phyloP scores from a whole-genome alignment of 495 filamentous ascomycete species.

The Clohesyomyces aquaticus region DNA sequence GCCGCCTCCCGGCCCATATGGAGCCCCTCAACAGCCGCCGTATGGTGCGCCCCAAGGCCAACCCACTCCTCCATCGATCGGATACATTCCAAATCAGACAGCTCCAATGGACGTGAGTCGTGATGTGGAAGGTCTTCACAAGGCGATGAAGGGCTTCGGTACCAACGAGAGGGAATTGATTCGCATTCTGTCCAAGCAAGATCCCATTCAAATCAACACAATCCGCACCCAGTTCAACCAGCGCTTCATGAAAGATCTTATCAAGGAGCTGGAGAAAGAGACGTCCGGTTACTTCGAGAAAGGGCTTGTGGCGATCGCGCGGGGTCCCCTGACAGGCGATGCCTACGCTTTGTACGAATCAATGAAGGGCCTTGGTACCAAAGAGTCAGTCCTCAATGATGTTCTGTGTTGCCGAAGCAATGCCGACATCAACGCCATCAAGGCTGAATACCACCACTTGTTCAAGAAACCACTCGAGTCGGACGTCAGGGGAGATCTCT shows the following conservation, averaged over 20 bases:
- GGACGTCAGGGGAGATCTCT: constrained; percentile 77
- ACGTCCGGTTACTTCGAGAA: constrained; percentile 71
- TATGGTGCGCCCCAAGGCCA: not conserved
- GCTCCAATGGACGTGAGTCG: constrained; percentile 65
- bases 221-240: constrained; percentile 68
- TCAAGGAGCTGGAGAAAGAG: constrained; percentile 76
- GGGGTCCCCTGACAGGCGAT: constrained; percentile 77
- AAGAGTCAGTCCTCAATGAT: constrained; percentile 83
- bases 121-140: constrained; percentile 70
- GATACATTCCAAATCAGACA: constrained; percentile 24
- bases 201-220: constrained; percentile 72
- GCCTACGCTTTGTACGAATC: constrained; percentile 65
- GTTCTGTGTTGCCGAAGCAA: constrained; percentile 81
- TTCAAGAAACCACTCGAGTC: constrained; percentile 59
- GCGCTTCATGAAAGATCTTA: constrained; percentile 65
- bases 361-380: constrained; percentile 79
- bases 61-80: constrained; percentile 22
- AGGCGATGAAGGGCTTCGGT: constrained; percentile 90
- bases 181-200: constrained; percentile 63
- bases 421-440: constrained; percentile 82
- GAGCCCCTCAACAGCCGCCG: constrained; percentile 8
- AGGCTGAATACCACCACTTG: constrained; percentile 68
- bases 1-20: constrained; percentile 11
- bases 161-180: constrained; percentile 81
- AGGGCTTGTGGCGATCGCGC: constrained; percentile 69